Conservation (phyloP, 2,329 filamentous ascomycete genomes). For the Pseudogymnoascus pannorum region DNA sequence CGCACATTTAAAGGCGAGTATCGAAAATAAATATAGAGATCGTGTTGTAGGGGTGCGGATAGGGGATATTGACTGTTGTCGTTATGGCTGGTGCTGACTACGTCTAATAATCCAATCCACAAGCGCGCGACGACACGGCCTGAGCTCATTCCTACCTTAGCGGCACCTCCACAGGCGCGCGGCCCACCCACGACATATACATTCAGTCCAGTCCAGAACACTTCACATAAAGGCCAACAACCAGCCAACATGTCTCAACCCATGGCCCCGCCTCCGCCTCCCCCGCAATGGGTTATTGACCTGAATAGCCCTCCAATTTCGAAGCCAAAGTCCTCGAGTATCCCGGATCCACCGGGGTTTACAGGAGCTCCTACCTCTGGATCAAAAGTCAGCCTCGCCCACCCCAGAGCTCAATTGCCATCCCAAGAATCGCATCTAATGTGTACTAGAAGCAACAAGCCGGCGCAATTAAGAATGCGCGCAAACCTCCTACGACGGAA, state of each 20-base stretch:
- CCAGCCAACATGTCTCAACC: slow-evolving; percentile 20
- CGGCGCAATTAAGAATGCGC: slow-evolving; percentile 35
- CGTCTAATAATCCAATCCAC: slow-evolving; percentile 5
- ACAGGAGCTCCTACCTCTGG: slow-evolving; percentile 39
- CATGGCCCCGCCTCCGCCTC: slow-evolving; percentile 37
- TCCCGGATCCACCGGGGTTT: slow-evolving; percentile 85
- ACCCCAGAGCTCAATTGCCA: slow-evolving; percentile 4
- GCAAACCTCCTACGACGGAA: slow-evolving; percentile 63
- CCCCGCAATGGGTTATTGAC: slow-evolving; percentile 76
- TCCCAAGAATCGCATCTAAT: slow-evolving; percentile 13
- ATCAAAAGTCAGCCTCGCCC: slow-evolving; percentile 46
- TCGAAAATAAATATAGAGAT: slow-evolving; percentile 2
- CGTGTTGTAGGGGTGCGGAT: neutral
- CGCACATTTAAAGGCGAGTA: neutral
- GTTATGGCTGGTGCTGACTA: slow-evolving; percentile 6
- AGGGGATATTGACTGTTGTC: slow-evolving; percentile 1
- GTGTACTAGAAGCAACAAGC: slow-evolving; percentile 32
- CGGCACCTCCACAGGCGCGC: slow-evolving; percentile 8
- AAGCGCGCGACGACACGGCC: slow-evolving; percentile 10
- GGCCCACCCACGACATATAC: slow-evolving; percentile 3
- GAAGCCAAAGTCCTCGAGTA: slow-evolving; percentile 57
- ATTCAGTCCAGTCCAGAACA: slow-evolving; percentile 2
- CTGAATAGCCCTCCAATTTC: slow-evolving; percentile 62
- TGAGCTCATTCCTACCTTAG: slow-evolving; percentile 7
- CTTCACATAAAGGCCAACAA: slow-evolving; percentile 3